A percentile compares a stretch with the other conserved stretches of the same genome.
Evolutionary conservation across 192 early-diverging fungal species (phyloP).

Genomic region (Coemansia asiatica): DNA sequence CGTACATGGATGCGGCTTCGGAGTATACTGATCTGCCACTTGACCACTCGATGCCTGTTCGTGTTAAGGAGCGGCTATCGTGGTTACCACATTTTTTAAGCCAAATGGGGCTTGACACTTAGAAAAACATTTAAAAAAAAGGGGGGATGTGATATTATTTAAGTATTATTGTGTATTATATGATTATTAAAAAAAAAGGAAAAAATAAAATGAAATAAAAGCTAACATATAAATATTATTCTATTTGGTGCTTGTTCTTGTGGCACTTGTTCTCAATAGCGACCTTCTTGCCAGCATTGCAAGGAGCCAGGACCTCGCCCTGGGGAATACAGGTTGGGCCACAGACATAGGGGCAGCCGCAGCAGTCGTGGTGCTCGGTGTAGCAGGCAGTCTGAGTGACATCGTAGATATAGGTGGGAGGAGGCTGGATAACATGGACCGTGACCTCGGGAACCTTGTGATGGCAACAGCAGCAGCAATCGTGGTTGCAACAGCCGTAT

Average conservation of each 20-base stretch:
- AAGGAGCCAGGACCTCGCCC: constrained; percentile 48
- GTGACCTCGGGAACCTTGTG: constrained; percentile 40
- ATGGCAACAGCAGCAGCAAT: constrained; percentile 21
- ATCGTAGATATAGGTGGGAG: constrained; percentile 51
- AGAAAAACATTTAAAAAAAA: not conserved
- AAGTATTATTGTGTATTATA: too few relatives aligned
- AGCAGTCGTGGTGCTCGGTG: constrained; percentile 53
- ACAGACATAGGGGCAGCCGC: constrained; percentile 46
- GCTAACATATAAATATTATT: not conserved
- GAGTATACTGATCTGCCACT: constrained; percentile 35
- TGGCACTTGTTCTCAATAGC: constrained; percentile 20
- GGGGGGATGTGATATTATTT: not conserved
- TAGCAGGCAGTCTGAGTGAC: constrained; percentile 50
- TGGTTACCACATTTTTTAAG: constrained; percentile 39
- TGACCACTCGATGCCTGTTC: constrained; percentile 29
- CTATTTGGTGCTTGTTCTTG: constrained; percentile 10
- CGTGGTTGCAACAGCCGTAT: constrained; percentile 20
- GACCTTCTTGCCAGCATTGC: constrained; percentile 30
- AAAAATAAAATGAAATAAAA: not conserved
- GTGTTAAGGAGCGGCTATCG: constrained; percentile 35
- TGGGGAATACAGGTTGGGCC: constrained; percentile 51
- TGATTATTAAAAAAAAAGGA: not conserved
- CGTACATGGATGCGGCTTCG: constrained; percentile 15
- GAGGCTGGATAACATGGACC: constrained; percentile 51
- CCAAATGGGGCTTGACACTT: constrained; percentile 24